Evolutionary conservation across 169 alveolate genomes (phyloP).

Genomic region (Eimeria maxima): DNA sequence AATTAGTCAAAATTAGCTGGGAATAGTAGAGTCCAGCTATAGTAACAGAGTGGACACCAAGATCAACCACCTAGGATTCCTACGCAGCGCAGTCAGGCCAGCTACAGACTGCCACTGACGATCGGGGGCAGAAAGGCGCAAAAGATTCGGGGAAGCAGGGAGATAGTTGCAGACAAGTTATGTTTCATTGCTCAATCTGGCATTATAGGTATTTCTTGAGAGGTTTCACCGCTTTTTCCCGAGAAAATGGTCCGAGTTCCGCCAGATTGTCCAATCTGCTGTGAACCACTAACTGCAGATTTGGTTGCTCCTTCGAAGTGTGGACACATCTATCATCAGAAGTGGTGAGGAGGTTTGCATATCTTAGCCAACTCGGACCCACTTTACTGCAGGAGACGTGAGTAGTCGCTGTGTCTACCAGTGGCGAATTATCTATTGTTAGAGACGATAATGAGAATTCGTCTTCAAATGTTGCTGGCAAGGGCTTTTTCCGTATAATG

Average conservation of each 20-base stretch:
- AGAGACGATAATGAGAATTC: too few species aligned
- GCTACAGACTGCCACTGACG: not conserved
- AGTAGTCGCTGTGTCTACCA: not conserved
- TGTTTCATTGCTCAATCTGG: not conserved
- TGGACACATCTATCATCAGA: conserved; percentile 28
- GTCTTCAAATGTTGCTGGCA: not conserved
- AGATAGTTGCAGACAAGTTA: not conserved
- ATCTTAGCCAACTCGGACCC: not conserved
- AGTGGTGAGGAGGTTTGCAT: not conserved
- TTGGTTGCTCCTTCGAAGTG: conserved; percentile 25
- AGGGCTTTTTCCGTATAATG: not conserved
- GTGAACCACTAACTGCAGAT: conserved; percentile 37
- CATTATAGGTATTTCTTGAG: not conserved
- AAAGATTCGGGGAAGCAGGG: not conserved
- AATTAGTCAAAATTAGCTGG: too few species aligned
- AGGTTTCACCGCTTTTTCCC: not conserved
- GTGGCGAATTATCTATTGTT: not conserved
- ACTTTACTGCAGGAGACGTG: not conserved
- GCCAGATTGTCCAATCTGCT: conserved; percentile 62
- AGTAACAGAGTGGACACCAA: too few species aligned
- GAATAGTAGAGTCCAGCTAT: too few species aligned
- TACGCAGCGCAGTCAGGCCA: not conserved
- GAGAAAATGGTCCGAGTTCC: conserved; percentile 4
- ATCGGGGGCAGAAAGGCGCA: not conserved
- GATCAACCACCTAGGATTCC: too few species aligned